These are phyloP conservation scores for Thelonectria discophora DNA, from an alignment of 2,329 filamentous ascomycete species.

Conservation along the genomic window DNA sequence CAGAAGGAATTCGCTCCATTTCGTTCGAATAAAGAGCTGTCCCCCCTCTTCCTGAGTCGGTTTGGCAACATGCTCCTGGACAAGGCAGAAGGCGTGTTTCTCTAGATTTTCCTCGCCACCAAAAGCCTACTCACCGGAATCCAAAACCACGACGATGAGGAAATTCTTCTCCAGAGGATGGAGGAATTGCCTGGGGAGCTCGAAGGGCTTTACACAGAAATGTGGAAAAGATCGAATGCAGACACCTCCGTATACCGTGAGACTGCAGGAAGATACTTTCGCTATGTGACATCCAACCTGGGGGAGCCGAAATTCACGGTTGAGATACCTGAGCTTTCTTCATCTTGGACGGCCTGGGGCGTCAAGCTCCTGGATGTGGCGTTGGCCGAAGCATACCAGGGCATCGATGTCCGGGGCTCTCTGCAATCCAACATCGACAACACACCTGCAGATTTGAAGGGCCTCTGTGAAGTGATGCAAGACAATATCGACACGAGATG, in stretches of 20 bases:
- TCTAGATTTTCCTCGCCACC: background rate
- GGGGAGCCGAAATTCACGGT: too few relatives aligned
- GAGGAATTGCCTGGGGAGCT: background rate
- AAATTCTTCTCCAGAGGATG: background rate
- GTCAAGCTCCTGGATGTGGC: background rate
- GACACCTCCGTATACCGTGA: background rate
- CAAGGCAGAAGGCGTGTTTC: background rate
- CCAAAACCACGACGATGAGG: background rate
- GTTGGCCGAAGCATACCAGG: background rate
- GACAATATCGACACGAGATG: too few relatives aligned
- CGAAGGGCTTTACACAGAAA: background rate
- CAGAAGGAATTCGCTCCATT: constrained; percentile 10
- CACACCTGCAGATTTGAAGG: background rate
- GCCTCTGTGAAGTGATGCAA: background rate
- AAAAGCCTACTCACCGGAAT: background rate
- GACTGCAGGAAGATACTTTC: background rate
- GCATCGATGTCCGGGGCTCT: background rate
- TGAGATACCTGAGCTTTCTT: too few relatives aligned
- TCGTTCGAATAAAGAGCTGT: background rate
- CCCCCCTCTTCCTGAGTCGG: too few relatives aligned
- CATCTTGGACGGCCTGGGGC: too few relatives aligned
- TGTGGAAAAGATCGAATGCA: background rate
- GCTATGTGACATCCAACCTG: background rate
- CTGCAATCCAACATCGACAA: background rate
- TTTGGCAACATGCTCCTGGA: background rate